phyloP scores from a whole-genome alignment of 495 filamentous ascomycete species.

The Penicillium angulare region DNA sequence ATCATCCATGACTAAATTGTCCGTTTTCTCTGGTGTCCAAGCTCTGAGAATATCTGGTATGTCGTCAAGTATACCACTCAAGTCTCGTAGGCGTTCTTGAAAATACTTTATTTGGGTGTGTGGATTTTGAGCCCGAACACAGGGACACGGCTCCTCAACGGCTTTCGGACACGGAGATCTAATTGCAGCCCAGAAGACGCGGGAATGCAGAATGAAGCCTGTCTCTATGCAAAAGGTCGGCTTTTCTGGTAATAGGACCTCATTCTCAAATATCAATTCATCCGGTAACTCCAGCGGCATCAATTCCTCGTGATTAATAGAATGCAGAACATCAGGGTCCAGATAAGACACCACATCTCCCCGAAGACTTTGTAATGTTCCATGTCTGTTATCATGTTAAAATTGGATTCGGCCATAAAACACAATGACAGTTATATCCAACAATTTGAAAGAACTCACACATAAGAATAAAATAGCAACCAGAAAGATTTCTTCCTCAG shows the following conservation, averaged over 20 bases:
- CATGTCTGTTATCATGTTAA: background rate
- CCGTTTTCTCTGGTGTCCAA: background rate
- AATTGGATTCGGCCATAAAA: background rate
- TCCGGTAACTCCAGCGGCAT: conserved; percentile 24
- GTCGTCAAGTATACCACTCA: background rate
- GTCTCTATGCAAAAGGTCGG: conserved; percentile 7
- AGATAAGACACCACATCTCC: conserved; percentile 10
- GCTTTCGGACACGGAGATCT: background rate
- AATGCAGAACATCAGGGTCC: conserved; percentile 12
- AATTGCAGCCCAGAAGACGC: conserved; percentile 20
- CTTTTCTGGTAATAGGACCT: conserved; percentile 7
- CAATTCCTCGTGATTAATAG: conserved; percentile 21
- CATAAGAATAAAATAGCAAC: conserved; percentile 9
- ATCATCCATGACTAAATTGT: conserved; percentile 1
- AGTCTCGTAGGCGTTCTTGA: background rate
- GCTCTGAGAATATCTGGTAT: background rate
- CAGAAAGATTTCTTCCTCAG: conserved; percentile 42
- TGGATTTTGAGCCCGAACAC: conserved; percentile 10
- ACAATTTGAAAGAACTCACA: conserved; percentile 16
- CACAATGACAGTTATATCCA: background rate
- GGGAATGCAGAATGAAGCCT: conserved; percentile 17
- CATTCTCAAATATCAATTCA: conserved; percentile 22
- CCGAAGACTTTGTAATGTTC: background rate
- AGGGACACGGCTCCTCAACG: conserved; percentile 14
- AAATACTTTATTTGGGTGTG: conserved; percentile 10